Evolutionary conservation across 2,329 filamentous ascomycete species (phyloP).

Genomic region (Verruconis gallopava): DNA sequence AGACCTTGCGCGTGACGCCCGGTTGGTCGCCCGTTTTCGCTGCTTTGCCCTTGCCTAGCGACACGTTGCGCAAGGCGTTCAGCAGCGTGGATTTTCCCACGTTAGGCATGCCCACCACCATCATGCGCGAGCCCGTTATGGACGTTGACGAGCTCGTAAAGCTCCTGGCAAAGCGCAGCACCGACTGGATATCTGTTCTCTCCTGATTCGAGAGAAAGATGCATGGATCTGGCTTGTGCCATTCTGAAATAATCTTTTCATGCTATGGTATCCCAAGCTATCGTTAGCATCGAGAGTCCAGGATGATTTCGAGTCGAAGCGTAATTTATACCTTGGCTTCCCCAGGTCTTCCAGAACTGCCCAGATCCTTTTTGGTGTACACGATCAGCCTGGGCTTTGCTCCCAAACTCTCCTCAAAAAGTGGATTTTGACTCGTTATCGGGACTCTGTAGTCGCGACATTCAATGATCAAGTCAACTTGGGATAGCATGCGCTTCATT

Average conservation of each 20-base stretch:
- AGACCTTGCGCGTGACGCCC: slow-evolving; percentile 77
- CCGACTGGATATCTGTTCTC: slow-evolving; percentile 29
- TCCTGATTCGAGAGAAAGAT: slow-evolving; percentile 41
- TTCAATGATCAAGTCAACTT: slow-evolving; percentile 81
- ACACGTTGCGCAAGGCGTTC: slow-evolving; percentile 63
- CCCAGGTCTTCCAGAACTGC: slow-evolving; percentile 29
- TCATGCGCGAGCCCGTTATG: slow-evolving; percentile 68
- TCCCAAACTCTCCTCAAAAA: slow-evolving; percentile 67
- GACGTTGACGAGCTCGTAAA: slow-evolving; percentile 40
- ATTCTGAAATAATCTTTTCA: slow-evolving; percentile 38
- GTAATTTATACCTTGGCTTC: slow-evolving; percentile 28
- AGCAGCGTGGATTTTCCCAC: slow-evolving; percentile 93
- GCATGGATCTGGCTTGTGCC: slow-evolving; percentile 39
- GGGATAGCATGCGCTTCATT: slow-evolving; percentile 69
- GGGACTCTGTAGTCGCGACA: slow-evolving; percentile 90
- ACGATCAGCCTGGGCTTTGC: slow-evolving; percentile 66
- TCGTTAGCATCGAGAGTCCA: background rate
- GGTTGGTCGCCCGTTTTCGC: slow-evolving; percentile 76
- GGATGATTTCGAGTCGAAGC: background rate
- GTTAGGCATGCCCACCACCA: slow-evolving; percentile 96
- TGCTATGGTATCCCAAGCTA: slow-evolving; percentile 23
- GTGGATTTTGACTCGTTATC: slow-evolving; percentile 75
- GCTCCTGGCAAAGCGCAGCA: slow-evolving; percentile 39
- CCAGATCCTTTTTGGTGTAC: slow-evolving; percentile 82
- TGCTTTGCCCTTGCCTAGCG: slow-evolving; percentile 55